Evolutionary conservation across 768 basidiomycete genomes (phyloP).

Genomic region (Russula earlei): DNA sequence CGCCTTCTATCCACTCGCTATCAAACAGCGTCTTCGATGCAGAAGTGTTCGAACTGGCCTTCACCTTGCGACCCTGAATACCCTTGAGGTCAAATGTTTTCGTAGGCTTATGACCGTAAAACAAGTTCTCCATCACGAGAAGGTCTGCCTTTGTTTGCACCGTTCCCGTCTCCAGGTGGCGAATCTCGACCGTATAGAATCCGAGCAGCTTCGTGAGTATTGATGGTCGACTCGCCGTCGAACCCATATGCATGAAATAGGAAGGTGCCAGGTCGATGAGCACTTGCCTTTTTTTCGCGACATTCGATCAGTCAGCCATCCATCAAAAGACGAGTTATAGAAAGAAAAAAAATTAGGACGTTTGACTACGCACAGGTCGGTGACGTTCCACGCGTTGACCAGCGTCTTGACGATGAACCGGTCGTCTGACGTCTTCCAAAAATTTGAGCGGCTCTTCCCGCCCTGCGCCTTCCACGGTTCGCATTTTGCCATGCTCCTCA

Average conservation of each 20-base stretch:
- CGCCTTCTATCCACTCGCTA: constrained; percentile 77
- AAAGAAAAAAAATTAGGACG: too few species aligned
- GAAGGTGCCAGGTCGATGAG: constrained; percentile 67
- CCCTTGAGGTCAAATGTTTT: constrained; percentile 81
- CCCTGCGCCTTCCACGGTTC: constrained; percentile 67
- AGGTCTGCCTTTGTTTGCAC: constrained; percentile 64
- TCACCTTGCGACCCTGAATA: constrained; percentile 68
- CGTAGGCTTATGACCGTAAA: constrained; percentile 55
- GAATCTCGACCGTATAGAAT: constrained; percentile 70
- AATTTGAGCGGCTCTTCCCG: constrained; percentile 72
- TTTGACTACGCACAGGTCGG: constrained; percentile 54
- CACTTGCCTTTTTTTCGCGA: constrained; percentile 45
- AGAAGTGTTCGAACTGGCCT: constrained; percentile 30
- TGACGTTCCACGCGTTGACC: constrained; percentile 81
- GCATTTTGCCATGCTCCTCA: constrained; percentile 51
- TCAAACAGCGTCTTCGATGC: constrained; percentile 62
- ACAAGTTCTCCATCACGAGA: constrained; percentile 80
- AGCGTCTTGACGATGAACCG: constrained; percentile 78
- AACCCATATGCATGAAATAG: constrained; percentile 72
- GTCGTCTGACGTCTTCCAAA: constrained; percentile 75
- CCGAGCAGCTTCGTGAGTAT: constrained; percentile 73
- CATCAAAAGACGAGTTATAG: too few species aligned
- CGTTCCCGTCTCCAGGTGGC: constrained; percentile 58
- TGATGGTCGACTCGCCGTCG: constrained; percentile 55
- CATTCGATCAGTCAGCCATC: background rate